These are phyloP conservation scores for Russula sp. DNA, from an alignment of 768 basidiomycete species.

Conservation along the genomic window DNA sequence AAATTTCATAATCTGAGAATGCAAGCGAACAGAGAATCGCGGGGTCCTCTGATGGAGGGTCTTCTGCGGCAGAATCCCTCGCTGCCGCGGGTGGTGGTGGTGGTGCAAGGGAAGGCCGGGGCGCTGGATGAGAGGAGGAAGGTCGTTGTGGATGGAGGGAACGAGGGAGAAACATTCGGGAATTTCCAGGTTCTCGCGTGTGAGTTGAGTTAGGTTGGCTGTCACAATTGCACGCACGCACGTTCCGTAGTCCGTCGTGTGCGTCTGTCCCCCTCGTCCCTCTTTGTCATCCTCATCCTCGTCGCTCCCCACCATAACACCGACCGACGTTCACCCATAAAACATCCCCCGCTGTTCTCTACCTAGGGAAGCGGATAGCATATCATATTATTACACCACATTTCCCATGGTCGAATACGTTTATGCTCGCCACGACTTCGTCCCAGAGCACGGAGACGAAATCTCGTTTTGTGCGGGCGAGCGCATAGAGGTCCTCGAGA, in stretches of 20 bases:
- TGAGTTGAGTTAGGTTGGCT: too few relatives aligned
- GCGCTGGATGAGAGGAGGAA: background rate
- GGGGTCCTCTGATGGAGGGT: slow-evolving; percentile 38
- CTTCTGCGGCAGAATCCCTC: background rate
- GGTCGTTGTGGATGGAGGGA: background rate
- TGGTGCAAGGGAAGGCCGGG: background rate
- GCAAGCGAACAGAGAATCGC: slow-evolving; percentile 53
- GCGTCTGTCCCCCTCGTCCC: background rate
- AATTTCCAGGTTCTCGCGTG: background rate
- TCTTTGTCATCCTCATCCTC: background rate
- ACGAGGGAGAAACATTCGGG: slow-evolving; percentile 2
- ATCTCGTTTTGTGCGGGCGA: slow-evolving; percentile 82
- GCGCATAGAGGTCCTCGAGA: slow-evolving; percentile 85
- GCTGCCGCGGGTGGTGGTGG: background rate
- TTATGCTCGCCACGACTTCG: slow-evolving; percentile 83
- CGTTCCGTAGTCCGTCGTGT: background rate
- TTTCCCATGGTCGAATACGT: slow-evolving; percentile 73
- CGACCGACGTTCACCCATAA: background rate
- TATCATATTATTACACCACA: background rate
- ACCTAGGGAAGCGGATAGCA: background rate
- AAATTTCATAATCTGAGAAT: slow-evolving; percentile 69
- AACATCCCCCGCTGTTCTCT: background rate
- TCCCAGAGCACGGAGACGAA: slow-evolving; percentile 93
- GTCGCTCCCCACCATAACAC: background rate
- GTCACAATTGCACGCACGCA: too few relatives aligned